Conservation (phyloP, 2,329 filamentous ascomycete genomes). For the Elsinoe batatas region DNA sequence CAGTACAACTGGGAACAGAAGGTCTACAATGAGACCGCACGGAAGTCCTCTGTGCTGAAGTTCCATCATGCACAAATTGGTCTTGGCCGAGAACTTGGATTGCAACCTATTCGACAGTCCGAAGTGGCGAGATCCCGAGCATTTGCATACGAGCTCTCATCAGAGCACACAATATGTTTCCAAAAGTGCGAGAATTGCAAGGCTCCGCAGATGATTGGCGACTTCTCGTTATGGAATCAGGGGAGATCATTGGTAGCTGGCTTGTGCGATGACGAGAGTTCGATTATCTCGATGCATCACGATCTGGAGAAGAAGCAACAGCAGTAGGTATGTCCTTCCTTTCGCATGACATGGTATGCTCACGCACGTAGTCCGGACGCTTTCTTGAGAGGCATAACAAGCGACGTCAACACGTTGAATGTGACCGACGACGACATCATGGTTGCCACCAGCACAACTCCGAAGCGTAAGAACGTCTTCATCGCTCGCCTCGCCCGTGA, state of each 20-base stretch:
- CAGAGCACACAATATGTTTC: conserved; percentile 1
- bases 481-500: background rate
- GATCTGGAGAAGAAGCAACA: background rate
- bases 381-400: conserved; percentile 10
- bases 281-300: background rate
- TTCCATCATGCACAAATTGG: conserved; percentile 2
- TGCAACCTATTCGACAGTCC: conserved; percentile 7
- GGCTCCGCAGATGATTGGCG: conserved; percentile 12
- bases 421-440: background rate
- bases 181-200: conserved; percentile 13
- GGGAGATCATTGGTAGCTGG: conserved; percentile 6
- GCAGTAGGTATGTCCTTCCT: background rate
- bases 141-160: background rate
- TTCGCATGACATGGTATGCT: background rate
- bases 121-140: conserved; percentile 9
- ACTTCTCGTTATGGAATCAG: conserved; percentile 6
- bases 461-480: conserved; percentile 13
- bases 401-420: conserved; percentile 6
- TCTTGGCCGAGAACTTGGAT: conserved; percentile 14
- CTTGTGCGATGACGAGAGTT: background rate
- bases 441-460: conserved; percentile 5
- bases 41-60: conserved; percentile 10
- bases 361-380: background rate
- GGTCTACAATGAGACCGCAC: conserved; percentile 10
- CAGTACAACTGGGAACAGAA: conserved; percentile 4